Evolutionary conservation across 179 eudicot species (phyloP), one percentile per base, ranked within the genome.

Genomic region (Spinacia oleracea): DNA sequence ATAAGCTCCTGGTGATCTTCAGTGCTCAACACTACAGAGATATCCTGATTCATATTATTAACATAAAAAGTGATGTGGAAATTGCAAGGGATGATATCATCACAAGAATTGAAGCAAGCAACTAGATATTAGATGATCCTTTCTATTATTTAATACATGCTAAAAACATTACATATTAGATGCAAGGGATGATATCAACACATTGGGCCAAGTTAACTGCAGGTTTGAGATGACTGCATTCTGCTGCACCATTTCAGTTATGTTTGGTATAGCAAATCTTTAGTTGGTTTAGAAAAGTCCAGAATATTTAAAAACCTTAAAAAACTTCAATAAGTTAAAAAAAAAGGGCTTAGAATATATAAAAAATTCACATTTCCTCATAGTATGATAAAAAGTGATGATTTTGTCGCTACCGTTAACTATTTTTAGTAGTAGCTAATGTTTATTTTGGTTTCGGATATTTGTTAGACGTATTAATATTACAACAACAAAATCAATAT

Each of bases 1-100:
- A 96, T 90, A 82, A 91, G 87, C 81, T 89, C 97, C 60, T 83
- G 87, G 79, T 96, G 93, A 63, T 96, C 99, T 85, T 94, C 97
- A 46, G 97, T 94, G 76, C 97, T 92, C 86, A 96, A 84, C 67
- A 96, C 88, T 88, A 94, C 86, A 51, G 96, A 88, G 67, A 96
- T 86, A 77, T 96, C 98, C 99, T 96, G 79, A 66, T 63, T 23
- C 65, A 79, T 27, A 23, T 75, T 7, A 62, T 75, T 23, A 72
- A 35, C 45, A 71, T 56, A 25, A 43, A 74, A 46, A 62, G 68
- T 45, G 43, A 55, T 29, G 69, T 51, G 53, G 69, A 31, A 64
- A 40, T 64, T 32, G 45, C 73, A 45, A 56, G 29, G 35, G 10
- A 70, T 59, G 27, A 64, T 45, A 46, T 48, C 32, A 65, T 31